Conservation (phyloP, 2,329 filamentous ascomycete species). For the Drechslerella coelobrocha region DNA sequence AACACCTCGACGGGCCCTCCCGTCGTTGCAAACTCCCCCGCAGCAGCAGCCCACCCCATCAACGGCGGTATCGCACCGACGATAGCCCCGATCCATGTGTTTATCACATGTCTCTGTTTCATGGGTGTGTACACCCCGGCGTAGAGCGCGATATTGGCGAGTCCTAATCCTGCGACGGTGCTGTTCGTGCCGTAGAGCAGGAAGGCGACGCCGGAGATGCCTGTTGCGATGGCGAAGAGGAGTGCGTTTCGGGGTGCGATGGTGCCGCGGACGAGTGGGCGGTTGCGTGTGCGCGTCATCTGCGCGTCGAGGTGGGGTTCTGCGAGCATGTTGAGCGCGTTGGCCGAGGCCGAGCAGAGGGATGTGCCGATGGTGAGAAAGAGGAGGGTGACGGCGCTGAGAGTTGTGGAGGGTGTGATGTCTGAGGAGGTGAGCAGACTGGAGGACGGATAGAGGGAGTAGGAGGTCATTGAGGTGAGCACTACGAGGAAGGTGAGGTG, state of each 20-base stretch:
- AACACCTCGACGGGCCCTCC: conserved; percentile 38
- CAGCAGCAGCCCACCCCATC: conserved; percentile 97
- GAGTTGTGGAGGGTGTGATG: conserved; percentile 73
- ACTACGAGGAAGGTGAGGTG: conserved; percentile 90
- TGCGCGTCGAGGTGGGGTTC: conserved; percentile 87
- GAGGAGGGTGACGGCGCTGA: conserved; percentile 87
- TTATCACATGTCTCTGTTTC: conserved; percentile 83
- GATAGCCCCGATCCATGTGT: conserved; percentile 93
- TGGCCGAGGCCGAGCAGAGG: conserved; percentile 87
- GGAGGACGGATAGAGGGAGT: conserved; percentile 90
- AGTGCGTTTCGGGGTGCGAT: conserved; percentile 74
- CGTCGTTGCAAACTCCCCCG: conserved; percentile 74
- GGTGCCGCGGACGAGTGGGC: conserved; percentile 83
- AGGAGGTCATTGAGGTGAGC: conserved; percentile 86
- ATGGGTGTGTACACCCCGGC: conserved; percentile 91
- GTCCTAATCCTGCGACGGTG: conserved; percentile 84
- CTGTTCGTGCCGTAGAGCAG: conserved; percentile 93
- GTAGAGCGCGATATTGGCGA: conserved; percentile 84
- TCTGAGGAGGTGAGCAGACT: conserved; percentile 76
- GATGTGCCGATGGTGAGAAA: conserved; percentile 91
- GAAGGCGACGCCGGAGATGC: conserved; percentile 70
- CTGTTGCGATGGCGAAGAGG: conserved; percentile 78
- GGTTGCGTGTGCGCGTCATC: conserved; percentile 91
- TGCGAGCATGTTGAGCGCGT: conserved; percentile 96
- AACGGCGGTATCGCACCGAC: conserved; percentile 92